These are phyloP conservation scores for Nevesoporus exiguus DNA, from an alignment of 768 basidiomycete species.

Conservation along the genomic window DNA sequence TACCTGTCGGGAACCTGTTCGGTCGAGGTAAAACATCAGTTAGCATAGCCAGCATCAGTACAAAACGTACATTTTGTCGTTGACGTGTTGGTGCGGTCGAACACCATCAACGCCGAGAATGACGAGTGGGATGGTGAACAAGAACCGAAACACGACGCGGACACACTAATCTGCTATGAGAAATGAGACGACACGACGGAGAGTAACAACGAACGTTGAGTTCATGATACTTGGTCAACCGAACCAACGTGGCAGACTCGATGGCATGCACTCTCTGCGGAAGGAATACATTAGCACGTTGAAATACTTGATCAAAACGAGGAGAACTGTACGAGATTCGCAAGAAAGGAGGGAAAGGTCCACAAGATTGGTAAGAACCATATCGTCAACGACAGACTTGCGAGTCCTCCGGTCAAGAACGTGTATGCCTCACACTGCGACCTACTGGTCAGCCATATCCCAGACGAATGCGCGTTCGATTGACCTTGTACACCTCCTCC, in stretches of 20 bases:
- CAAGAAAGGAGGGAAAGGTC: conserved; percentile 64
- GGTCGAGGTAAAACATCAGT: neutral
- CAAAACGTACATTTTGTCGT: conserved; percentile 53
- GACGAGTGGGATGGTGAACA: conserved; percentile 63
- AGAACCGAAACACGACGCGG: conserved; percentile 68
- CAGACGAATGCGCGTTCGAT: conserved; percentile 8
- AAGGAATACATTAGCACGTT: neutral
- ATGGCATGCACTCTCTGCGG: conserved; percentile 57
- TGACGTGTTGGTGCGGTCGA: conserved; percentile 57
- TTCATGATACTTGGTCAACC: conserved; percentile 78
- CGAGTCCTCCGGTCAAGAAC: conserved; percentile 66
- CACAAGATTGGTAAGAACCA: conserved; percentile 74
- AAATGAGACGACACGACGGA: neutral
- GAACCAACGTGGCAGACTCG: conserved; percentile 59
- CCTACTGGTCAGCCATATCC: conserved; percentile 9
- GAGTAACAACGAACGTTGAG: conserved; percentile 57
- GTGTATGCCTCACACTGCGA: conserved; percentile 65
- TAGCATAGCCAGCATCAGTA: too few species aligned
- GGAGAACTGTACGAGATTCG: conserved; percentile 48
- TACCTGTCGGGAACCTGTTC: conserved; percentile 28
- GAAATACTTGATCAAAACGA: neutral
- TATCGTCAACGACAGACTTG: conserved; percentile 65
- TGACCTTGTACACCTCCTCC: conserved; percentile 54
- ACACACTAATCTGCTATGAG: conserved; percentile 44
- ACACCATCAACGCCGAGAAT: conserved; percentile 70